Evolutionary conservation across 176 grass and related monocot genomes (phyloP).

Genomic region (Thinopyrum elongatum): DNA sequence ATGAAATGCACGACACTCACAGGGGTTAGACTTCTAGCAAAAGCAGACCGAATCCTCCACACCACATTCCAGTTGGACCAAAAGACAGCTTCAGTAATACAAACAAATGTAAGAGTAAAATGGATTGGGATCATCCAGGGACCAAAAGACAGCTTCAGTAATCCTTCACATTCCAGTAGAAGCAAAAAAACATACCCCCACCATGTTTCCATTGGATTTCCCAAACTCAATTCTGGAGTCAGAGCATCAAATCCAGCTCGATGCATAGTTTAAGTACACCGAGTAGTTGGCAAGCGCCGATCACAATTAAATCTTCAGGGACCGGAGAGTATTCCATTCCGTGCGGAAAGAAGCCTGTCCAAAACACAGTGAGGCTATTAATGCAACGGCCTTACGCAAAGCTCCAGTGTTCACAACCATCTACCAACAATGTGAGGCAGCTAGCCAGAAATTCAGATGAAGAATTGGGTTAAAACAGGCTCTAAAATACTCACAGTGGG

Average conservation of each 20-base stretch:
- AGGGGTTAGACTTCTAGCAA: not conserved
- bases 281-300: slow-evolving; percentile 45
- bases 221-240: not conserved
- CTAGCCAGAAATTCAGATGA: not conserved
- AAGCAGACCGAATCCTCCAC: not conserved
- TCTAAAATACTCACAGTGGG: slow-evolving; percentile 6
- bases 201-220: slow-evolving; percentile 7
- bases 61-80: not conserved
- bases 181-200: slow-evolving; percentile 16
- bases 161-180: not conserved
- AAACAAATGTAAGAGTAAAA: slow-evolving; percentile 1
- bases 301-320: slow-evolving; percentile 24
- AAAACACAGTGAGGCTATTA: slow-evolving; percentile 1
- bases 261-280: slow-evolving; percentile 5
- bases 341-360: not conserved
- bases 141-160: no score
- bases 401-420: slow-evolving; percentile 1
- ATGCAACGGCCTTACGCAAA: not conserved
- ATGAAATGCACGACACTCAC: not conserved
- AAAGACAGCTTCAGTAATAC: not conserved
- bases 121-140: not conserved
- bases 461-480: not conserved
- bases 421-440: not conserved
- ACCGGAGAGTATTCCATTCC: not conserved
- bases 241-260: slow-evolving; percentile 23